Evolutionary conservation across 371 early-diverging fungal species (phyloP), one percentile per base, ranked within the genome.

Genomic region (Apophysomyces variabilis): DNA sequence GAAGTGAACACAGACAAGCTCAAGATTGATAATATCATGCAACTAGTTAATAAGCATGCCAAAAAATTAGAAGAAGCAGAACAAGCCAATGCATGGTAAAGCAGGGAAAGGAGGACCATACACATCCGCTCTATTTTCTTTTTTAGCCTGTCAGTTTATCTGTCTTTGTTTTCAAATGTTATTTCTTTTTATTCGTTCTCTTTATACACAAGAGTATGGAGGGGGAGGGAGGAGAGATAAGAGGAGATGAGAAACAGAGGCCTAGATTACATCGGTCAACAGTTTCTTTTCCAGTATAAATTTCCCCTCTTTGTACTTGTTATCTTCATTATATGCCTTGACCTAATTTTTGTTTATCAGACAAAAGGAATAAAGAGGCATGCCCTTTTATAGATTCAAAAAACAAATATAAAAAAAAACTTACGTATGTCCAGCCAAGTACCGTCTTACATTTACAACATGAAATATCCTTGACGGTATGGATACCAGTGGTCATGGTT

Each of bases 281-380:
- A 79, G 66, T 3, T 72, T 74, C 58, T 73, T 73, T 54, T 85
- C 87, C 12, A 92, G 72, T 41, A 92, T 86, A 70, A 82, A 90
- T 69, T 82, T 87, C 18, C 90, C 91, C 66, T 92, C 90, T 73
- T 92, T 92, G 79, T 90, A 92, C 63, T 82, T 87, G 66, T 92
- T 86, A 0, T 77, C 66, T 35, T 74, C 70, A 64, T 85, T 86
- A 62, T 77, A 87, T 9, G 92, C 90, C 54, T 84, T 79, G 39
- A 82, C 70, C 85, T 82, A 47, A 58, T n/a, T 58, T 41, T 41
- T 46, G 13, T 61, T 61, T 32, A 62, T 21, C 13, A 45, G 16
- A 32, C 35, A 62, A 32, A 37, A 62, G 46, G 46, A 35, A 50
- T 9, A 5, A 26, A 39, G n/a, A 39, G 11, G 7, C 13, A 4